Percentiles rank a stretch among this genome's conserved stretches.
Conservation (phyloP, 768 basidiomycete species). For the Butyriboletus loyo region DNA sequence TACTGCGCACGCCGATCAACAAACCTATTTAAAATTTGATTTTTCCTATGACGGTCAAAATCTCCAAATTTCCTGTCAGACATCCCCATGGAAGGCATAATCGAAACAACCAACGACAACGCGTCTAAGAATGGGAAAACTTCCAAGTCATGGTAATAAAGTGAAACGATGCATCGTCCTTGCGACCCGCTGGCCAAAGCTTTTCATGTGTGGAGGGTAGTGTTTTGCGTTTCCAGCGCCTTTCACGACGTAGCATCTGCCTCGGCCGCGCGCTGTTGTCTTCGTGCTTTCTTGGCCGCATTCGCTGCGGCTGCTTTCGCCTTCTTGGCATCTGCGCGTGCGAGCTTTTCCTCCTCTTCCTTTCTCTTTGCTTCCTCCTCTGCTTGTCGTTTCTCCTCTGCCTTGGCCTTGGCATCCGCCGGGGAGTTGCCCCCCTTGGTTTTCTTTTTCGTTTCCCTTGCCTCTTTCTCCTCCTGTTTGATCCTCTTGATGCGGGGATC, state of each 20-base stretch:
- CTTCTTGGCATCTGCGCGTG: slow-evolving; percentile 77
- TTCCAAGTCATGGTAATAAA: not conserved
- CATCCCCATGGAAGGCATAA: not conserved
- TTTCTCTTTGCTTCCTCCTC: slow-evolving; percentile 73
- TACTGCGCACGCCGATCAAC: not conserved
- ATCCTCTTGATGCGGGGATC: slow-evolving; percentile 98
- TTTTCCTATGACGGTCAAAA: not conserved
- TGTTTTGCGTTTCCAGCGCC: not conserved
- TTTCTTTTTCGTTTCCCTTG: slow-evolving; percentile 88
- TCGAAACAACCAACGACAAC: slow-evolving; percentile 8
- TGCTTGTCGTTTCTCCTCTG: slow-evolving; percentile 59
- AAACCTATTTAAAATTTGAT: slow-evolving; percentile 4
- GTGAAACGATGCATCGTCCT: not conserved
- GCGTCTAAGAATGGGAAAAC: not conserved
- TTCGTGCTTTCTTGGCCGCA: slow-evolving; percentile 86
- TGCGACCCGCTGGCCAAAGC: not conserved
- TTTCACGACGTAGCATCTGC: slow-evolving; percentile 18
- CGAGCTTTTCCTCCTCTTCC: slow-evolving; percentile 79
- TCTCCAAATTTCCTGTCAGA: slow-evolving; percentile 4
- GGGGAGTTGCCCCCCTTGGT: slow-evolving; percentile 39
- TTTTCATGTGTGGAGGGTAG: not conserved
- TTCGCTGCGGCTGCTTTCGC: slow-evolving; percentile 82
- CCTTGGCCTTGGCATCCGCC: slow-evolving; percentile 48
- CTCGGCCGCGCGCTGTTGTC: slow-evolving; percentile 55
- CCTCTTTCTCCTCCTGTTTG: slow-evolving; percentile 94